Percentiles rank a stretch among this genome's conserved stretches.
These are phyloP conservation scores for Xylariaceae sp. DNA, from an alignment of 2,329 filamentous ascomycete genomes.

Conservation along the genomic window DNA sequence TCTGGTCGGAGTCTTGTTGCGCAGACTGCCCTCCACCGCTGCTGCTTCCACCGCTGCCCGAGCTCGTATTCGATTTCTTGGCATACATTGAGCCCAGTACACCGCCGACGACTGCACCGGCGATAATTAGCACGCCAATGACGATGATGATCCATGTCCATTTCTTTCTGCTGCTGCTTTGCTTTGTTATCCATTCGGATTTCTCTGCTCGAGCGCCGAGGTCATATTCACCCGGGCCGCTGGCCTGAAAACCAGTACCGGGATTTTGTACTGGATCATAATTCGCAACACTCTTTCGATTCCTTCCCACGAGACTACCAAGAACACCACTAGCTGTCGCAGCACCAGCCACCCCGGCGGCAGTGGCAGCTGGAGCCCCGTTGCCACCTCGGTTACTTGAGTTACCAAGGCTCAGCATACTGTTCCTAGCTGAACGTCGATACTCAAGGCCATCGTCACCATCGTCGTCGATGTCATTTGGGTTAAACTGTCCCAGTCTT, in stretches of 20 bases:
- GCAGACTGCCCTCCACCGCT: constrained; percentile 55
- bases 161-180: constrained; percentile 67
- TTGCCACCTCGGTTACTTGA: constrained; percentile 49
- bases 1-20: constrained; percentile 62
- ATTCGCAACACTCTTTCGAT: constrained; percentile 49
- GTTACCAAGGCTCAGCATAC: constrained; percentile 64
- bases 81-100: constrained; percentile 55
- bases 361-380: constrained; percentile 55
- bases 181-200: constrained; percentile 65
- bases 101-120: constrained; percentile 76
- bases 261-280: constrained; percentile 61
- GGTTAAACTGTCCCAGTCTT: constrained; percentile 69
- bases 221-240: constrained; percentile 43
- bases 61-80: constrained; percentile 42
- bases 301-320: constrained; percentile 46
- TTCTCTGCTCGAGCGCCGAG: constrained; percentile 60
- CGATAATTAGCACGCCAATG: constrained; percentile 67
- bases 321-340: constrained; percentile 53
- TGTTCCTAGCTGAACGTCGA: constrained; percentile 56
- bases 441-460: constrained; percentile 81
- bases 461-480: constrained; percentile 82
- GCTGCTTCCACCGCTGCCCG: constrained; percentile 46
- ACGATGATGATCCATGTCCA: constrained; percentile 73
- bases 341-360: constrained; percentile 54
- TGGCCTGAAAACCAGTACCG: constrained; percentile 40